A percentile compares a stretch with the other conserved stretches of the same genome.
phyloP scores from a whole-genome alignment of 495 filamentous ascomycete genomes.

The Hypoxylon cercidicola region DNA sequence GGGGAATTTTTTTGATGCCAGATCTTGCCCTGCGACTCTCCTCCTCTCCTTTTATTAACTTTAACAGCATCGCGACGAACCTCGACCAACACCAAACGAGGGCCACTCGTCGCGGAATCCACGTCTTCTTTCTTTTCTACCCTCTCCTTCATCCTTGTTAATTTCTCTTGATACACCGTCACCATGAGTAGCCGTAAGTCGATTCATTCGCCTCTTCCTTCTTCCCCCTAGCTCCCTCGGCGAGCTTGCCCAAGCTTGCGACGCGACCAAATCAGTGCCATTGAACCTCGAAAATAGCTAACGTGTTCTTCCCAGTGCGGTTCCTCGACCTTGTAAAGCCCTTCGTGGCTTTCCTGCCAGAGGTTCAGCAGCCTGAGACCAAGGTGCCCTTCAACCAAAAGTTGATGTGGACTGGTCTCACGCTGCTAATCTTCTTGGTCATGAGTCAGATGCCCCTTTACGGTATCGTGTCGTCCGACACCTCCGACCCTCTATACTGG shows the following conservation, averaged over 20 bases:
- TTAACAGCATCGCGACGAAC: constrained; percentile 48
- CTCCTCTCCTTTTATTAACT: constrained; percentile 47
- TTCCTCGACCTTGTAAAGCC: constrained; percentile 99
- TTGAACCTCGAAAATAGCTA: constrained; percentile 45
- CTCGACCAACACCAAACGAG: constrained; percentile 38
- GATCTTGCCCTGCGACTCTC: constrained; percentile 54
- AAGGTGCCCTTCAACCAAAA: constrained; percentile 99
- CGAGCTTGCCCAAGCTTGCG: constrained; percentile 39
- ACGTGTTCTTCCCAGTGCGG: constrained; percentile 73
- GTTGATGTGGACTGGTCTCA: constrained; percentile 99
- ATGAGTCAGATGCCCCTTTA: constrained; percentile 99
- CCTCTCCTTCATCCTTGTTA: constrained; percentile 47
- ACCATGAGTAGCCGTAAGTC: constrained; percentile 69
- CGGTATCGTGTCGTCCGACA: constrained; percentile 95
- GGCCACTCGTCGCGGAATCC: constrained; percentile 50
- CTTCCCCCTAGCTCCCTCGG: constrained; percentile 40
- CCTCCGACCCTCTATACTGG: constrained; percentile 98
- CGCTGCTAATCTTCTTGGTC: constrained; percentile 97
- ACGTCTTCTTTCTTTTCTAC: constrained; percentile 53
- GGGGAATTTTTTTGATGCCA: constrained; percentile 60
- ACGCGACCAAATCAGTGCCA: constrained; percentile 52
- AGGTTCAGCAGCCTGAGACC: constrained; percentile 96
- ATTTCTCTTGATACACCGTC: constrained; percentile 56
- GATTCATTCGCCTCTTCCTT: constrained; percentile 40
- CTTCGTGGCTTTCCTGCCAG: constrained; percentile 97